These are phyloP conservation scores for Phytophthora ramorum DNA, from an alignment of 352 stramenopile genomes.

Conservation along the genomic window DNA sequence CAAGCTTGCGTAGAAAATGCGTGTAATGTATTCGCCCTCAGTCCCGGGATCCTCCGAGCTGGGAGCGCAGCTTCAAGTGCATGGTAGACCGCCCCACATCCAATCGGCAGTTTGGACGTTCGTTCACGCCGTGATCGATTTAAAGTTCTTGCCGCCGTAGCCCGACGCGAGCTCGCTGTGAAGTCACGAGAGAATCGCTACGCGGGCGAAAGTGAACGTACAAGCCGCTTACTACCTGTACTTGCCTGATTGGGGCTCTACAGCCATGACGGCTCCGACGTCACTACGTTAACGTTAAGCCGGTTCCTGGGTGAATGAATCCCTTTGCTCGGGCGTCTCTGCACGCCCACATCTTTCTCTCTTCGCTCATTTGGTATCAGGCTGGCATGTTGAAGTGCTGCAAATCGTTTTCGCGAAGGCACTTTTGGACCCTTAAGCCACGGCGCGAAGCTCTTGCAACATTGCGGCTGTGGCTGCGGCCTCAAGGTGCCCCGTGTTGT, in stretches of 20 bases:
- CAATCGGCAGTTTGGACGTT: conserved; percentile 18
- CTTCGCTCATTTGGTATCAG: conserved; percentile 32
- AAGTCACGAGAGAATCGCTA: too few relatives aligned
- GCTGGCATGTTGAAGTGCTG: conserved; percentile 30
- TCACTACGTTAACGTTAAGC: neutral
- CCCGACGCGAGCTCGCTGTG: too few relatives aligned
- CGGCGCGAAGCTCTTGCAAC: too few relatives aligned
- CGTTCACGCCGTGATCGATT: neutral
- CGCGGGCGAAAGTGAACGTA: neutral
- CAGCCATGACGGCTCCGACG: neutral
- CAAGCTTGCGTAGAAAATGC: neutral
- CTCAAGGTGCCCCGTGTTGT: too few relatives aligned
- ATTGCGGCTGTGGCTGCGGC: too few relatives aligned
- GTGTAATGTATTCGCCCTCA: too few relatives aligned
- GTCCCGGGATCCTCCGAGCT: too few relatives aligned
- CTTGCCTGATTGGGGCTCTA: neutral
- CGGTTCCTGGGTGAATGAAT: neutral
- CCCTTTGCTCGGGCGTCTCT: too few relatives aligned
- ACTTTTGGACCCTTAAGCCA: too few relatives aligned
- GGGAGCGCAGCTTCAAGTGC: conserved; percentile 3
- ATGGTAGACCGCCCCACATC: conserved; percentile 1
- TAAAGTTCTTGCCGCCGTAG: too few relatives aligned
- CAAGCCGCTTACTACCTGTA: neutral
- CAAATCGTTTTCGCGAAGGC: conserved; percentile 14
- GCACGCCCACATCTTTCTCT: too few relatives aligned